These are phyloP conservation scores for Rhizopus delemar DNA, from an alignment of 371 early-diverging fungal genomes.

Conservation along the genomic window DNA sequence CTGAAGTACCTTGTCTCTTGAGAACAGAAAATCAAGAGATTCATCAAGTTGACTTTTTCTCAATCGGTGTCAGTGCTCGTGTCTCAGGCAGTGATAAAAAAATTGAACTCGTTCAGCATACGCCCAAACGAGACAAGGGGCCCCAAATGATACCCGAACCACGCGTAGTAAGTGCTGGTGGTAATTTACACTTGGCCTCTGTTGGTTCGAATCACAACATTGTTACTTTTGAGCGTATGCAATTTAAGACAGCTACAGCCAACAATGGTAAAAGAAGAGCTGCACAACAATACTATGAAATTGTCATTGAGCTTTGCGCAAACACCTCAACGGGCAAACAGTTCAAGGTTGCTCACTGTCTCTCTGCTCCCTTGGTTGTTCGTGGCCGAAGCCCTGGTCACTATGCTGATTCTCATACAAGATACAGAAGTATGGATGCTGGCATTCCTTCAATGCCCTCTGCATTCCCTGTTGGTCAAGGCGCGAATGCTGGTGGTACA, in stretches of 20 bases:
- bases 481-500: constrained; percentile 11
- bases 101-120: constrained; percentile 85
- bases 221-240: constrained; percentile 86
- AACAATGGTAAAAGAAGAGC: constrained; percentile 87
- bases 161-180: constrained; percentile 60
- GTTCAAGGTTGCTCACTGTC: constrained; percentile 63
- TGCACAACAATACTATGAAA: constrained; percentile 86
- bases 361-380: constrained; percentile 81
- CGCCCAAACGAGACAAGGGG: constrained; percentile 90
- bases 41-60: constrained; percentile 53
- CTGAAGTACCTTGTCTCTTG: constrained; percentile 60
- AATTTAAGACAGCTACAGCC: constrained; percentile 92
- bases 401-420: constrained; percentile 68
- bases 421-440: constrained; percentile 33
- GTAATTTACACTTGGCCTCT: constrained; percentile 50
- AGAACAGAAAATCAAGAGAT: constrained; percentile 38
- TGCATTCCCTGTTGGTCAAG: constrained; percentile 11
- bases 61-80: constrained; percentile 67
- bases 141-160: constrained; percentile 77
- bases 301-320: constrained; percentile 69
- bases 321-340: constrained; percentile 48
- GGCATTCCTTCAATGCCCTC: constrained; percentile 25
- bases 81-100: constrained; percentile 58
- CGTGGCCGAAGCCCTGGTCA: constrained; percentile 92
- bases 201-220: constrained; percentile 49